Base-by-base conservation (phyloP, 2,329 filamentous ascomycete species). In the Aureobasidium sp. region DNA sequence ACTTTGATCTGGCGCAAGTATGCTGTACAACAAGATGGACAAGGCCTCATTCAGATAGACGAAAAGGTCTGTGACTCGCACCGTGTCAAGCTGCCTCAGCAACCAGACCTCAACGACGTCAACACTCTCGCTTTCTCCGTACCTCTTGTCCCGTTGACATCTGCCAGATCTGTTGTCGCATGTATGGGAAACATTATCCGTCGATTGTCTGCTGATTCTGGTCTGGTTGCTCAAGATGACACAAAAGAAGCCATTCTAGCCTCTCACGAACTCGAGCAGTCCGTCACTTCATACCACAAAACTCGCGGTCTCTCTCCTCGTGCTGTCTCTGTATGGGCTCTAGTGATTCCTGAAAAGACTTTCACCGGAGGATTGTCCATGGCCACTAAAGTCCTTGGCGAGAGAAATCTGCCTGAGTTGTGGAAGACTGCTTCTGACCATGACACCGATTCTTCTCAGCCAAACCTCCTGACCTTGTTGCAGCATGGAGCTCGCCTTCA, bases 101-200 rank as follows among this genome's bases (percentile, higher is more conserved):
- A 29, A 14, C 4, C 13, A 14, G 55, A 5, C 3, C 4, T 7
- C 11, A 5, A 21, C 1, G n/a, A 58, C 30, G 9, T 21, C n/a
- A 58, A 36, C 48, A 66, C 61, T 41, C 72, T 62, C 2, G 16
- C 42, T 36, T 16, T 74, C 3, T 67, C 72, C 16, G 65, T 79
- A 10, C 78, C 87, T 0, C 73, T 92, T 3, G 72, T 85, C 11
- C 83, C 87, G 1, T 71, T 92, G 39, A 90, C 87, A 0, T 71
- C 75, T 6, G 80, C 86, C 16, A 82, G 88, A 21, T 76, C 74
- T 50, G 85, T 94, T 39, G 75, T 80, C 1, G 81, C 83, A 41
- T 85, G 85, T 39, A 84, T 92, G 68, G 90, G 90, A 3, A 95
- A 95, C 72, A 93, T 95, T 61, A 78, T 94, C 27, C 83, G 87